Evolutionary conservation across 257 asterid species (phyloP), one percentile per base, ranked within the genome.

Genomic region (Solanum rostratum): DNA sequence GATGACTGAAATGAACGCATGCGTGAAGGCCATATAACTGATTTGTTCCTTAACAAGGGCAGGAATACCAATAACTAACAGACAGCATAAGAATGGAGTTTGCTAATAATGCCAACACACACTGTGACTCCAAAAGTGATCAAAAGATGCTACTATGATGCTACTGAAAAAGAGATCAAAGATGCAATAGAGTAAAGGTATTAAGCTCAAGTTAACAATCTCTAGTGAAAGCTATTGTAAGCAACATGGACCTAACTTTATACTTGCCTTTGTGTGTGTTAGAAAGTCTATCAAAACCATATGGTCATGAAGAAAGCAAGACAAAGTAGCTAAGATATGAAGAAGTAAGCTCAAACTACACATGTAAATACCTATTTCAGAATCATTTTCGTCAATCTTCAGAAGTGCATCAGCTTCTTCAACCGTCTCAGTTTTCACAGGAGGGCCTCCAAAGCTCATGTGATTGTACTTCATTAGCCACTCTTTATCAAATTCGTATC

Each of bases 361-460:
- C 16, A 46, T 46, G 60, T 74, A 46, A 74, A 76, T 76, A 96
- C 98, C 98, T 83, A 92, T 90, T 73, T 92, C 92, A 74, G 98
- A 90, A 81, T 96, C 95, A 88, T 89, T 92, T 86, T 91, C 93
- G 85, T 90, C 89, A 81, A 14, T 90, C 37, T 50, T 86, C 84
- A 86, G 88, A 63, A 94, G 90, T 84, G 89, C 90, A 87, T 93
- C 90, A 22, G 98, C 97, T 90, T 96, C 98, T 87, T 92, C 98
- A 82, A 55, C 11, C 0, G 98, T 91, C 55, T 90, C 89, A 4
- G 90, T 70, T 70, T 92, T 88, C 52, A 96, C 90, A 7, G 99
- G 99, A 16, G 98, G 98, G 18, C 97, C 99, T 87, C 98, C 99
- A 89, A 94, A 95, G 85, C 93, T 93, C 99, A 95, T 96, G 89